phyloP scores from a whole-genome alignment of 768 basidiomycete genomes.

The Tricholoma sp. region DNA sequence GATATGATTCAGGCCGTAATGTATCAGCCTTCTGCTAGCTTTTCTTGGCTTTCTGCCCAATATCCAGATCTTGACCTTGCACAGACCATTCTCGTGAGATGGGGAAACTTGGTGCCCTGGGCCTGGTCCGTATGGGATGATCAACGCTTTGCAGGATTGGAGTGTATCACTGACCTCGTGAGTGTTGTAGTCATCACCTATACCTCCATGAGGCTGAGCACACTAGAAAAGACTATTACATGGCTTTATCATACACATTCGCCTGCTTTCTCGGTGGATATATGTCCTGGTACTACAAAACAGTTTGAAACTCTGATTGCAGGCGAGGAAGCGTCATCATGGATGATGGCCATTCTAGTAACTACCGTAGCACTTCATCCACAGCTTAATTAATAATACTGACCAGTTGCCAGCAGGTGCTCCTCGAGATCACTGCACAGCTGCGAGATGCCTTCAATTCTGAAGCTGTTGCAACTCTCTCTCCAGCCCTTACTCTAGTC shows the following conservation, averaged over 20 bases:
- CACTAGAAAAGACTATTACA: constrained; percentile 36
- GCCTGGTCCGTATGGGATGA: constrained; percentile 63
- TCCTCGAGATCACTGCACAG: constrained; percentile 16
- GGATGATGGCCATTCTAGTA: constrained; percentile 8
- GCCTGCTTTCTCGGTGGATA: constrained; percentile 9
- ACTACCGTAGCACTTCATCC: not conserved
- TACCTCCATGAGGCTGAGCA: not conserved
- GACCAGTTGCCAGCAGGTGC: constrained; percentile 17
- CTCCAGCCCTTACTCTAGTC: constrained; percentile 15
- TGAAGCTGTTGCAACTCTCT: not conserved
- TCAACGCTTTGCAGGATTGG: constrained; percentile 41
- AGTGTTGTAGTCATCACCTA: constrained; percentile 11
- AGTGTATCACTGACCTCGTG: constrained; percentile 47
- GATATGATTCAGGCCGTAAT: constrained; percentile 39
- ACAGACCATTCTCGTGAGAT: constrained; percentile 49
- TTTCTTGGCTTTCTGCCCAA: constrained; percentile 15
- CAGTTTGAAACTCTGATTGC: constrained; percentile 1
- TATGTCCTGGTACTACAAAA: not conserved
- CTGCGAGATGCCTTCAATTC: constrained; percentile 4
- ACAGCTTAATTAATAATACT: not conserved
- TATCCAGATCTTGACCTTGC: constrained; percentile 33
- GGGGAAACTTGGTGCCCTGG: constrained; percentile 57
- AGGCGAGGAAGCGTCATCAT: not conserved
- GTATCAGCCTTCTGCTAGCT: constrained; percentile 16
- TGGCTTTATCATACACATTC: constrained; percentile 45